Conservation (phyloP, 768 basidiomycete genomes). For the Auricularia sp. region DNA sequence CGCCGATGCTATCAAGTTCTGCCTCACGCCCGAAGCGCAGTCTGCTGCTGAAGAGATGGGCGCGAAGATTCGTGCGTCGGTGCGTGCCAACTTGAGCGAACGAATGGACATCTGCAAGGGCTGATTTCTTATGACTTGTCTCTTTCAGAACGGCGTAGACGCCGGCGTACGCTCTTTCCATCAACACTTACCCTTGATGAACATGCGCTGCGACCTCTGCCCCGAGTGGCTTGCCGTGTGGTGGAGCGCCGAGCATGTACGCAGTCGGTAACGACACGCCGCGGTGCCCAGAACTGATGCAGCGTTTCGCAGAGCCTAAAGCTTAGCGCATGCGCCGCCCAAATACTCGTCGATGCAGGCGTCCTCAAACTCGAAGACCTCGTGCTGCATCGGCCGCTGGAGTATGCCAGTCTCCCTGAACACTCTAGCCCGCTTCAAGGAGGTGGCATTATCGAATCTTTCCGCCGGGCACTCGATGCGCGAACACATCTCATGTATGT, state of each 20-base stretch:
- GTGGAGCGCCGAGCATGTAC: slow-evolving; percentile 44
- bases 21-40: slow-evolving; percentile 35
- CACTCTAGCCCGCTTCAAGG: no score
- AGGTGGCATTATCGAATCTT: no score
- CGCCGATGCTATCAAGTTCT: slow-evolving; percentile 41
- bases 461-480: no score
- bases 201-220: slow-evolving; percentile 55
- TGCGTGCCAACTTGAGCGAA: slow-evolving; percentile 13
- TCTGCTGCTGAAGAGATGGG: slow-evolving; percentile 39
- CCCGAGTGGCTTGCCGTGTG: slow-evolving; percentile 42
- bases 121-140: neutral
- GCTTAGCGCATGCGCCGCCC: slow-evolving; percentile 45
- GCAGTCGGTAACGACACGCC: slow-evolving; percentile 4
- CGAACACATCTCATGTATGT: no score
- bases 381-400: slow-evolving; percentile 27
- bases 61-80: slow-evolving; percentile 40
- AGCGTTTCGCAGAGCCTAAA: slow-evolving; percentile 30
- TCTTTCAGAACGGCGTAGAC: slow-evolving; percentile 33
- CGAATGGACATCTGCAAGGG: neutral
- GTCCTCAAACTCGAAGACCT: slow-evolving; percentile 33
- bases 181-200: slow-evolving; percentile 45
- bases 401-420: no score
- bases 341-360: slow-evolving; percentile 35
- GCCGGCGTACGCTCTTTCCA: slow-evolving; percentile 48
- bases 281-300: neutral